Evolutionary conservation across 768 basidiomycete genomes (phyloP).

Genomic region (Suillus decipiens): DNA sequence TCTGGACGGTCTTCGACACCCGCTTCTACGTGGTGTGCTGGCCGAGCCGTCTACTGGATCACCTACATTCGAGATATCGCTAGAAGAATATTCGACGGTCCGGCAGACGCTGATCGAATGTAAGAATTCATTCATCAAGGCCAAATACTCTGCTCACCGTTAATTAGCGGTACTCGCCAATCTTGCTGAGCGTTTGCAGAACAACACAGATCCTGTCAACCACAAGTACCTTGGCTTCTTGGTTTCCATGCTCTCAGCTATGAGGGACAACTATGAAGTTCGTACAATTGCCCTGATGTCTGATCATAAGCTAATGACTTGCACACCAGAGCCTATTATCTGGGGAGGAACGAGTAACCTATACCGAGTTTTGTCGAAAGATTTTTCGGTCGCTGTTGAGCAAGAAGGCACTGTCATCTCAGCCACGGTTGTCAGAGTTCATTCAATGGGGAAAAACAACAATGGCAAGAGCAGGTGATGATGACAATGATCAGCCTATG

Average conservation of each 20-base stretch:
- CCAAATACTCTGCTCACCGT: neutral
- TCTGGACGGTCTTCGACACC: constrained; percentile 57
- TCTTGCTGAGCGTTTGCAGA: constrained; percentile 37
- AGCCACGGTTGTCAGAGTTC: constrained; percentile 35
- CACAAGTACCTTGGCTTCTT: constrained; percentile 43
- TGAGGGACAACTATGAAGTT: constrained; percentile 52
- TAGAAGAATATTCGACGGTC: constrained; percentile 31
- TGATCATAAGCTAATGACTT: constrained; percentile 9
- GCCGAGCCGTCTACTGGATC: constrained; percentile 22
- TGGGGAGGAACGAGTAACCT: constrained; percentile 27
- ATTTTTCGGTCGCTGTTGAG: constrained; percentile 31
- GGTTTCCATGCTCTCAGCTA: constrained; percentile 49
- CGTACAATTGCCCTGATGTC: constrained; percentile 11
- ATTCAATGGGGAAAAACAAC: constrained; percentile 31
- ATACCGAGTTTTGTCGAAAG: constrained; percentile 37
- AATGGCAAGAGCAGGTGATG: constrained; percentile 16
- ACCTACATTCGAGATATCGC: constrained; percentile 33
- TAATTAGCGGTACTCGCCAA: constrained; percentile 46
- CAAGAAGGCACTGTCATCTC: constrained; percentile 33
- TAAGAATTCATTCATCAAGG: constrained; percentile 8
- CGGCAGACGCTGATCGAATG: constrained; percentile 40
- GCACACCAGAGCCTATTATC: constrained; percentile 15
- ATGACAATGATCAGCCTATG: neutral
- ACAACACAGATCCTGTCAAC: constrained; percentile 35
- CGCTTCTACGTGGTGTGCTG: constrained; percentile 43